Percentiles rank a stretch among this genome's conserved stretches.
phyloP scores from a whole-genome alignment of 306 rosid species.

The Albizia julibrissin region DNA sequence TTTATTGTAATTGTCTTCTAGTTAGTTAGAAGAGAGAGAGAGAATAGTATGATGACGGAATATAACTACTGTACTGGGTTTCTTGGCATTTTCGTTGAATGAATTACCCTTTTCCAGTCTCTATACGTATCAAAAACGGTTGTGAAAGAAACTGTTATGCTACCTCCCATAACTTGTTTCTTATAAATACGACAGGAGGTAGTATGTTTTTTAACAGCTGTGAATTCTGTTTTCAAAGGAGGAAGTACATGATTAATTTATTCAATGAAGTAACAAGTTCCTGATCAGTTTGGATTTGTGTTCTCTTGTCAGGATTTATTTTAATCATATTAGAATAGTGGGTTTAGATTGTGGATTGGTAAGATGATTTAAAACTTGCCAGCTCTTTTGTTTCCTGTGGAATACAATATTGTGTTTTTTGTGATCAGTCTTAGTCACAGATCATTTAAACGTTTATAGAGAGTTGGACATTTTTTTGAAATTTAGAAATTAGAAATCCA shows the following conservation, averaged over 20 bases:
- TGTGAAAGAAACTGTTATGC: not conserved
- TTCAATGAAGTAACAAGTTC: not conserved
- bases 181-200: not conserved
- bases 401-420: not conserved
- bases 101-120: too few species aligned
- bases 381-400: not conserved
- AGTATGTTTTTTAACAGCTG: not conserved
- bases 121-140: too few species aligned
- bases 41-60: too few species aligned
- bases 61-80: too few species aligned
- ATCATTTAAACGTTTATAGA: not conserved
- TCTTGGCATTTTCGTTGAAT: too few species aligned
- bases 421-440: not conserved
- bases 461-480: not conserved
- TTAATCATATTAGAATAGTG: not conserved
- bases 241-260: not conserved
- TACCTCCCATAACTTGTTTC: not conserved
- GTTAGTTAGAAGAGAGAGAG: too few species aligned
- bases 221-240: not conserved
- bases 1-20: too few species aligned
- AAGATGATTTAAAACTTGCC: not conserved
- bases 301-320: not conserved
- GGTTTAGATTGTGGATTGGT: not conserved
- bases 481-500: too few species aligned
- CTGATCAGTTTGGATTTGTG: constrained; percentile 7